These are phyloP conservation scores for Sphaerostilbella broomeana DNA, from an alignment of 2,329 filamentous ascomycete species.

Conservation along the genomic window DNA sequence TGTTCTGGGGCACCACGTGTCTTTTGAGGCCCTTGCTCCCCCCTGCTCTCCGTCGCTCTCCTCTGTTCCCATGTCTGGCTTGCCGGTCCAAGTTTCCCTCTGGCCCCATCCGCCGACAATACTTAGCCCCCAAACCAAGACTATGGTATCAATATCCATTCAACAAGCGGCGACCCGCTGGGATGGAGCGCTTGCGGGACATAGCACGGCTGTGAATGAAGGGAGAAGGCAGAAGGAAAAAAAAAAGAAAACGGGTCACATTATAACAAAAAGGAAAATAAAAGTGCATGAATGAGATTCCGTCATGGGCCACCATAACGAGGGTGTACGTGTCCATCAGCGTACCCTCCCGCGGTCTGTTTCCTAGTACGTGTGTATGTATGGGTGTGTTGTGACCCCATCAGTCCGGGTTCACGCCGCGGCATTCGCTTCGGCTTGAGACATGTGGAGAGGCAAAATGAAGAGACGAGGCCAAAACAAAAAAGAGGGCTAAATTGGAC, in stretches of 20 bases:
- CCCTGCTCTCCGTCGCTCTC: background rate
- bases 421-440: constrained; percentile 7
- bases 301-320: too few species aligned
- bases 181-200: too few species aligned
- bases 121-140: too few species aligned
- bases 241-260: background rate
- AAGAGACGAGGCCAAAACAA: background rate
- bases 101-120: constrained; percentile 6
- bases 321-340: too few species aligned
- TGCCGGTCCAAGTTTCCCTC: background rate
- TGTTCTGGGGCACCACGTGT: constrained; percentile 5
- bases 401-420: constrained; percentile 1
- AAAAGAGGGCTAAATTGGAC: too few species aligned
- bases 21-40: background rate
- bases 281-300: background rate
- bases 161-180: too few species aligned
- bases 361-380: too few species aligned
- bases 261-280: background rate
- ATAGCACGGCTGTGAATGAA: too few species aligned
- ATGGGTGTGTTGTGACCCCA: constrained; percentile 4
- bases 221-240: background rate
- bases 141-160: too few species aligned
- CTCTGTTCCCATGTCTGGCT: constrained; percentile 1
- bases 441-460: background rate
- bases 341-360: too few species aligned